Percentiles rank a stretch among this genome's conserved stretches.
Conservation (phyloP, 305 asterid genomes). For the Fraxinus velutina region DNA sequence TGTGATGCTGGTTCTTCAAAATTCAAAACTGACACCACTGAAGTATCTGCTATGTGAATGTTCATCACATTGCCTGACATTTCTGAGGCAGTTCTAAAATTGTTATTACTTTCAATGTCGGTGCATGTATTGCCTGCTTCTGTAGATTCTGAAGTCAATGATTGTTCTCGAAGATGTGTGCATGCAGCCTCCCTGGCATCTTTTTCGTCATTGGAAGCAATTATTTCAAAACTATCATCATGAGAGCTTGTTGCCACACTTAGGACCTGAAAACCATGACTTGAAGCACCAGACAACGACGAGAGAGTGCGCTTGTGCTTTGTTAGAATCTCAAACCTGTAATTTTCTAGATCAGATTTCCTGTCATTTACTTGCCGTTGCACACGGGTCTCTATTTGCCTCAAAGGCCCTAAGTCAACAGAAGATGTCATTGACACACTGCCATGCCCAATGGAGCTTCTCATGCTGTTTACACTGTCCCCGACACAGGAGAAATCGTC, state of each 20-base stretch:
- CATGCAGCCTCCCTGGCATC: constrained; percentile 30
- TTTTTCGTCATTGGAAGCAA: constrained; percentile 37
- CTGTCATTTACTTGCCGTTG: constrained; percentile 64
- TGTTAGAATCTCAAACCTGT: constrained; percentile 44
- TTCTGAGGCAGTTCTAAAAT: constrained; percentile 39
- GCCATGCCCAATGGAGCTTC: constrained; percentile 76
- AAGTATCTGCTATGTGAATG: constrained; percentile 34
- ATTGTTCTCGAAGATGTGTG: constrained; percentile 35
- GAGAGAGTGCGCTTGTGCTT: constrained; percentile 66
- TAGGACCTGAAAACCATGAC: constrained; percentile 47
- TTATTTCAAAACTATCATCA: constrained; percentile 45
- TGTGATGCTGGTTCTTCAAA: constrained; percentile 45
- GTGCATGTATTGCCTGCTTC: constrained; percentile 48
- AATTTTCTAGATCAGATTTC: constrained; percentile 61
- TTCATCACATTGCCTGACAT: constrained; percentile 28
- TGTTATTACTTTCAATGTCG: constrained; percentile 45
- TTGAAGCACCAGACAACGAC: constrained; percentile 72
- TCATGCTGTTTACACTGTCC: constrained; percentile 68
- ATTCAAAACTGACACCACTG: constrained; percentile 31
- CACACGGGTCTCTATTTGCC: constrained; percentile 46
- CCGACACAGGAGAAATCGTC: constrained; percentile 76
- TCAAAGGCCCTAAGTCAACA: constrained; percentile 67
- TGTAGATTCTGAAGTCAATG: constrained; percentile 40
- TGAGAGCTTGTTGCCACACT: constrained; percentile 45
- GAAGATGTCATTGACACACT: constrained; percentile 80